A percentile compares a stretch with the other conserved stretches of the same genome.
These are phyloP conservation scores for Umbelopsis vinacea DNA, from an alignment of 192 early-diverging fungal species.

Conservation along the genomic window DNA sequence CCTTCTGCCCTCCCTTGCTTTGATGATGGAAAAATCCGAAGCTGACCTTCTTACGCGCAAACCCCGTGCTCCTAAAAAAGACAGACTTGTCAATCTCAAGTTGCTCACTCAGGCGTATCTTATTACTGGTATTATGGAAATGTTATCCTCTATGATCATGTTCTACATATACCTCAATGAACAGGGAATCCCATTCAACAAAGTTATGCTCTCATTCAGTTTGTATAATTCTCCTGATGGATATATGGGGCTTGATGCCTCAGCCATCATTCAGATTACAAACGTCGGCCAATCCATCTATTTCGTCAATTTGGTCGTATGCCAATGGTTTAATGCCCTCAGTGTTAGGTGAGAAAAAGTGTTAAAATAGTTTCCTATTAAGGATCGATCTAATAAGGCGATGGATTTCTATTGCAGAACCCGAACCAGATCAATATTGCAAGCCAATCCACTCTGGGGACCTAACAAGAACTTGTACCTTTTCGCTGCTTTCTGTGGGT, in stretches of 20 bases:
- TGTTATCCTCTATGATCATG: conserved; percentile 67
- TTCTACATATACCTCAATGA: conserved; percentile 71
- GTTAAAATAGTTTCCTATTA: neutral
- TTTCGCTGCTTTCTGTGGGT: conserved; percentile 54
- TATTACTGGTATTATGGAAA: conserved; percentile 76
- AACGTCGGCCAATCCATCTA: conserved; percentile 64
- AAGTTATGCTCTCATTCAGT: conserved; percentile 55
- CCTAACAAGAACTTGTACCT: conserved; percentile 60
- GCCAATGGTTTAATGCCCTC: conserved; percentile 59
- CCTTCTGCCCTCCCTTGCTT: conserved; percentile 61
- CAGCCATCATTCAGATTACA: conserved; percentile 47
- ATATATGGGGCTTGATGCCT: conserved; percentile 43
- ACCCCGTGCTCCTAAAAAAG: conserved; percentile 73
- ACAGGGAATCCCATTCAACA: conserved; percentile 44
- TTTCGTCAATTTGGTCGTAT: conserved; percentile 63
- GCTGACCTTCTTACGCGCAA: conserved; percentile 68
- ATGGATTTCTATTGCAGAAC: conserved; percentile 57
- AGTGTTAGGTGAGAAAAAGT: conserved; percentile 3
- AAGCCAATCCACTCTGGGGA: conserved; percentile 65
- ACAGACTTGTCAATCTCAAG: conserved; percentile 67
- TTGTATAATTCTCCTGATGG: conserved; percentile 39
- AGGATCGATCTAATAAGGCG: neutral
- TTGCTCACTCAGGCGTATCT: conserved; percentile 78
- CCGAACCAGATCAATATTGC: conserved; percentile 57
- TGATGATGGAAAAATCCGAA: conserved; percentile 82